Evolutionary conservation across 1,284 basidiomycete genomes (phyloP), one percentile per base, ranked within the genome.

Genomic region (Waitea zeae): DNA sequence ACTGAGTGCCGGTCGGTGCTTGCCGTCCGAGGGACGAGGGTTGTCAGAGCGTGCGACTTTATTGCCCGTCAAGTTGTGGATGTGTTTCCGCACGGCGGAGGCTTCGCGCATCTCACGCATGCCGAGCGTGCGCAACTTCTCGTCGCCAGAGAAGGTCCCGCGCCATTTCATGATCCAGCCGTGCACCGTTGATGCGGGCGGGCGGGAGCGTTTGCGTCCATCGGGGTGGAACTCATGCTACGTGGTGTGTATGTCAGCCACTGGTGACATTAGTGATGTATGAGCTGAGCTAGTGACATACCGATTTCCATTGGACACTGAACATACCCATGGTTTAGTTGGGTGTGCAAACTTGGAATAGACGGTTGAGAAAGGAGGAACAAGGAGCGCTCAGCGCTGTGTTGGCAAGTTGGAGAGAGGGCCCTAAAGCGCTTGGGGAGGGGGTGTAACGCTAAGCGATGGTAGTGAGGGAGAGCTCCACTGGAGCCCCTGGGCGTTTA

Each of bases 81-180:
- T n/a, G 41, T 45, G 46, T 20, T 40, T 36, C 12, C 53, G 46
- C 14, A 43, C 28, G 4, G 45, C 50, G 20, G 44, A 43, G 13
- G 55, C 54, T 15, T 48, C 43, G 39, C 44, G 46, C 54, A 59
- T 58, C 48, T 59, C 57, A 20, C 42, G 39, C 26, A 56, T 53
- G 31, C 57, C 71, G 43, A 49, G 58, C 34, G 52, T 64, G 41
- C 78, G 62, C 30, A 75, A 53, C n/a, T 43, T 45, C 46, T 82
- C 78, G 47, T 77, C 62, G 22, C 74, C 77, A 17, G 62, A 48
- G 32, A 82, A 56, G 12, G 79, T 81, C 20, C 78, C 79, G 41
- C 78, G 65, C 65, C 73, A 67, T 52, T 81, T 81, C n/a, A 71
- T 68, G 39, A 82, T 58, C 76, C 77, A 81, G 35, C 78, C 78